A percentile compares a stretch with the other conserved stretches of the same genome.
Evolutionary conservation across 805 yeast genomes (phyloP).

Genomic region (Priceomyces melissophilus): DNA sequence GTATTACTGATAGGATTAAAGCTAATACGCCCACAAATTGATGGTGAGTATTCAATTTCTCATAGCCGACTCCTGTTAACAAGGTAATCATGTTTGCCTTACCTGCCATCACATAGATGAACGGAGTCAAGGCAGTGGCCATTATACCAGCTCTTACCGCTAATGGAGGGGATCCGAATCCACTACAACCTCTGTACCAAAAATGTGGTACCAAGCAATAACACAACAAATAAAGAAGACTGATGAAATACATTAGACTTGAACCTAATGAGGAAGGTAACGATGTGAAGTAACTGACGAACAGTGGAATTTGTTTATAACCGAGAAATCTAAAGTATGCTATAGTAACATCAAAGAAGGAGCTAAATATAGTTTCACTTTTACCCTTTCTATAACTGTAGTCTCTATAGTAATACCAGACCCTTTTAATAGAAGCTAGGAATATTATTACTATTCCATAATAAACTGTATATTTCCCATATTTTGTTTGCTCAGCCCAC

Average conservation of each 20-base stretch:
- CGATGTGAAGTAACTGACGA: conserved; percentile 21
- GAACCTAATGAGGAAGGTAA: conserved; percentile 37
- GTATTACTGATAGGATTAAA: conserved; percentile 44
- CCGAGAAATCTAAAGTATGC: conserved; percentile 34
- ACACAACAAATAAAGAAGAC: conserved; percentile 28
- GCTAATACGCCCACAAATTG: conserved; percentile 45
- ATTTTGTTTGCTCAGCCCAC: conserved; percentile 23
- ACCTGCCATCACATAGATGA: conserved; percentile 48
- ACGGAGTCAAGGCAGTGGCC: conserved; percentile 50
- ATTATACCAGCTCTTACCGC: conserved; percentile 52
- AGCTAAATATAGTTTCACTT: conserved; percentile 11
- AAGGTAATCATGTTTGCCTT: conserved; percentile 48
- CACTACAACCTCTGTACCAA: conserved; percentile 49
- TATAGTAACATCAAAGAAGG: conserved; percentile 25
- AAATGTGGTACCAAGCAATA: conserved; percentile 46
- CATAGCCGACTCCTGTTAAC: conserved; percentile 54
- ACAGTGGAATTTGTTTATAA: conserved; percentile 28
- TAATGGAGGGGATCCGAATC: conserved; percentile 59
- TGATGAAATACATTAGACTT: conserved; percentile 34
- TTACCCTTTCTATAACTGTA: conserved; percentile 11
- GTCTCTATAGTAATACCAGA: conserved; percentile 26
- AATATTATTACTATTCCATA: conserved; percentile 36
- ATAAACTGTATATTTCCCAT: conserved; percentile 39
- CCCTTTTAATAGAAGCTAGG: conserved; percentile 30
- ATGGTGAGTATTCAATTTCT: conserved; percentile 50